phyloP scores from a whole-genome alignment of 2,329 filamentous ascomycete genomes.

The Sarocladium kiliense region DNA sequence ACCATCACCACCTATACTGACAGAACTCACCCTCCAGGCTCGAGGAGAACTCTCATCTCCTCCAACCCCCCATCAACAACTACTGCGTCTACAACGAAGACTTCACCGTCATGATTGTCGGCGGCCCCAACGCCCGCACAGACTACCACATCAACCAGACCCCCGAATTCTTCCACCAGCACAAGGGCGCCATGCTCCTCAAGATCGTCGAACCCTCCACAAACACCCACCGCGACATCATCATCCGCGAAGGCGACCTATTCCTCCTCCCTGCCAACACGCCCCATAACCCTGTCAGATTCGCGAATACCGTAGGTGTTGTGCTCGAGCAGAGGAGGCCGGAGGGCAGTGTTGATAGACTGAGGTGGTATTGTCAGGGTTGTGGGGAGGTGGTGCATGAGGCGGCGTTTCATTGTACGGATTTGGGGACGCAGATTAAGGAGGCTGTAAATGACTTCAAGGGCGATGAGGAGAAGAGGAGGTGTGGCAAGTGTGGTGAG shows the following conservation, averaged over 20 bases:
- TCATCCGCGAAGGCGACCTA: slow-evolving; percentile 89
- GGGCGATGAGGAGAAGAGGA: slow-evolving; percentile 60
- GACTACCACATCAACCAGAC: slow-evolving; percentile 99
- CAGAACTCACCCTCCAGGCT: slow-evolving; percentile 54
- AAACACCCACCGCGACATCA: slow-evolving; percentile 69
- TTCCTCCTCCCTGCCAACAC: slow-evolving; percentile 90
- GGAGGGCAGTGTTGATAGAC: slow-evolving; percentile 62
- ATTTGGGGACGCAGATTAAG: slow-evolving; percentile 94
- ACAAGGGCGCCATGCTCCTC: slow-evolving; percentile 88
- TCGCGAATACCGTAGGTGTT: slow-evolving; percentile 88
- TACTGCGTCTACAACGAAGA: slow-evolving; percentile 90
- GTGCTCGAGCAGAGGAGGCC: slow-evolving; percentile 85
- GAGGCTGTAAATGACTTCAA: slow-evolving; percentile 80
- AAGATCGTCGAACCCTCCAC: slow-evolving; percentile 69
- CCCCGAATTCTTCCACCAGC: slow-evolving; percentile 97
- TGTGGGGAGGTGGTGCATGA: slow-evolving; percentile 77
- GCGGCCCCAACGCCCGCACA: slow-evolving; percentile 90
- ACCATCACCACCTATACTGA: slow-evolving; percentile 10
- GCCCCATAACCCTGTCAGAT: slow-evolving; percentile 94
- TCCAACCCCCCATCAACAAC: slow-evolving; percentile 94
- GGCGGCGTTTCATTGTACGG: slow-evolving; percentile 78
- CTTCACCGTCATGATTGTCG: slow-evolving; percentile 88
- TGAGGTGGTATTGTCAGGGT: slow-evolving; percentile 80
- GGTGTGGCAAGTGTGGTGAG: slow-evolving; percentile 69
- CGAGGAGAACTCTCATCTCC: slow-evolving; percentile 81